Evolutionary conservation across 176 grass and related monocot genomes (phyloP), one percentile per base, ranked within the genome.

Genomic region (Lolium rigidum): DNA sequence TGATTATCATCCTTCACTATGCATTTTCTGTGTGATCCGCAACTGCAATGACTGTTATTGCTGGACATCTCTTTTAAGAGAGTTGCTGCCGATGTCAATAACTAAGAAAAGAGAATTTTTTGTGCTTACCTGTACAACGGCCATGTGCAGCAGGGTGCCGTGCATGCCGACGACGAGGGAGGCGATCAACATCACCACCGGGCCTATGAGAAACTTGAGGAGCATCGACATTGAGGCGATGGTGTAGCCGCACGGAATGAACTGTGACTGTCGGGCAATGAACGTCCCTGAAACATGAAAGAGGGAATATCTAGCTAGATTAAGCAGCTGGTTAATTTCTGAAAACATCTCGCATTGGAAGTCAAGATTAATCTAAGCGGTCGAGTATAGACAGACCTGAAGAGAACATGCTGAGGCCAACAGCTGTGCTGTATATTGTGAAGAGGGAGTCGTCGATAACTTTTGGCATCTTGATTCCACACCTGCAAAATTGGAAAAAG

Each of bases 341-440:
- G 10, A 63, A 12, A 63, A 26, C 10, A 63, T 63, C 22, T 13
- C 4, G 60, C 60, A 22, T 13, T 63, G 60, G 4, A 57, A 51
- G 13, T 46, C 20, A 20, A 70, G 60, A 63, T 26, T 63, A 41
- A 70, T 22, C 17, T 66, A 67, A 35, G 31, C 2, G 55, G 10
- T 43, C 20, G 24, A 47, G 22, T 14, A 59, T 41, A n/a, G 0
- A 57, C 60, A 2, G 22, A 98, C 95, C 95, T 58, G 92, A 89
- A 28, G 86, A 77, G 83, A 98, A 98, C 95, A 95, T 98, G 89
- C 93, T 93, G 61, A 98, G 85, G 3, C 95, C 95, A 50, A 98
- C 73, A 2, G 95, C 89, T 0, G 93, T 91, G 2, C 47, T 88
- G 71, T 90, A 79, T 26, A 98, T 77, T 24, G 82, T 90, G 61